Evolutionary conservation across 1,139 yeast genomes (phyloP).

Genomic region (Blastobotrys illinoisensis): DNA sequence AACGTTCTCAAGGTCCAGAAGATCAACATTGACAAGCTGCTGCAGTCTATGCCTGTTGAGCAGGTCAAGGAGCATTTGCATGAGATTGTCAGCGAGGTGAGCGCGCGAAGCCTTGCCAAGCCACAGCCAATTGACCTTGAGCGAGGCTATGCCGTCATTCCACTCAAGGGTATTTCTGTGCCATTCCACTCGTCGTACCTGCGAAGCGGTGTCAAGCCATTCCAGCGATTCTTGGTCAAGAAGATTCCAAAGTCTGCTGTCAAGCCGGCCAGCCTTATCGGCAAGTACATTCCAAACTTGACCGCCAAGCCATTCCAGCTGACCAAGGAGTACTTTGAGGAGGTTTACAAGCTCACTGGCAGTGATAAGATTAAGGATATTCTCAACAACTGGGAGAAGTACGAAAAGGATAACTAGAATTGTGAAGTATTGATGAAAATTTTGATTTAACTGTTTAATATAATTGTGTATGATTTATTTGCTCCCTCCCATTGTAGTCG

Average conservation of each 20-base stretch:
- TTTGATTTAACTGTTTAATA: not conserved
- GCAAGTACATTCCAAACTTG: slow-evolving; percentile 96
- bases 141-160: slow-evolving; percentile 97
- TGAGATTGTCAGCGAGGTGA: slow-evolving; percentile 82
- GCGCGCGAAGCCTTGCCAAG: slow-evolving; percentile 74
- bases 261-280: slow-evolving; percentile 87
- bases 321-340: slow-evolving; percentile 94
- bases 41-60: slow-evolving; percentile 74
- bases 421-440: not conserved
- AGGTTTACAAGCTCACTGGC: slow-evolving; percentile 85
- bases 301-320: slow-evolving; percentile 96
- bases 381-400: slow-evolving; percentile 91
- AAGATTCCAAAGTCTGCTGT: slow-evolving; percentile 93
- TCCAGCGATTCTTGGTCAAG: slow-evolving; percentile 94
- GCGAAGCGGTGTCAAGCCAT: slow-evolving; percentile 97
- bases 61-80: slow-evolving; percentile 80
- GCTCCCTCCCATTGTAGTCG: not conserved
- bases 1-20: slow-evolving; percentile 90
- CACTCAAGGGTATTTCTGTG: slow-evolving; percentile 95
- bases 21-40: slow-evolving; percentile 85
- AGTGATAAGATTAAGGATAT: slow-evolving; percentile 87
- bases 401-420: slow-evolving; percentile 34
- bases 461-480: not conserved
- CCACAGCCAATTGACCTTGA: slow-evolving; percentile 95
- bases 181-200: slow-evolving; percentile 98